phyloP scores from a whole-genome alignment of 164 flowering plant genomes.

The Kingdonia uniflora region DNA sequence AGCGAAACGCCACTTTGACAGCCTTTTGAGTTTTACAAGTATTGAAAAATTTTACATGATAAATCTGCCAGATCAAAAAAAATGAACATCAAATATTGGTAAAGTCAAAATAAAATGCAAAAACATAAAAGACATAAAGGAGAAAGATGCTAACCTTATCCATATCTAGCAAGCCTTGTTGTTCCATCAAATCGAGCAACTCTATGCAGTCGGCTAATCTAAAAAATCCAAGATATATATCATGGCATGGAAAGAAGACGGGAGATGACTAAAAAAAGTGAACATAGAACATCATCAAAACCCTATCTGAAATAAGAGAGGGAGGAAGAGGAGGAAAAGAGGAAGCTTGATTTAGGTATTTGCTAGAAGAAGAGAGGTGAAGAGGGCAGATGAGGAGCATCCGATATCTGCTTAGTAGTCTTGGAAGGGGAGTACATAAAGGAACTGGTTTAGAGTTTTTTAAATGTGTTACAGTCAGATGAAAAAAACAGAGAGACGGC shows the following conservation, averaged over 20 bases:
- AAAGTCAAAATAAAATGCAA: background rate
- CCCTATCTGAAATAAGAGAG: too few species aligned
- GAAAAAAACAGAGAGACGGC: too few species aligned
- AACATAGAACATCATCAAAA: too few species aligned
- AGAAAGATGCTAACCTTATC: constrained; percentile 39
- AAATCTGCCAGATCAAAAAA: constrained; percentile 39
- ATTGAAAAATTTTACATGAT: constrained; percentile 61
- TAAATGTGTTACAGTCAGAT: too few species aligned
- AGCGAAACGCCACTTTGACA: constrained; percentile 74
- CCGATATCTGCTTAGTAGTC: too few species aligned
- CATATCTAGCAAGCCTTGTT: constrained; percentile 61
- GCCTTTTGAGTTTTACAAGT: constrained; percentile 64
- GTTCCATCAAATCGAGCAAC: constrained; percentile 71
- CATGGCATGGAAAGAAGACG: background rate
- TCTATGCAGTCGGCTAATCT: constrained; percentile 67
- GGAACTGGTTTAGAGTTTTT: too few species aligned
- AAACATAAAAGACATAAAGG: background rate
- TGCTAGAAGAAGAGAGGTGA: too few species aligned
- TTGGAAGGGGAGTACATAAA: too few species aligned
- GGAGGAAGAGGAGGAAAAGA: too few species aligned
- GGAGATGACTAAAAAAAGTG: too few species aligned
- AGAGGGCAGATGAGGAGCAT: too few species aligned
- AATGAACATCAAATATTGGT: constrained; percentile 4
- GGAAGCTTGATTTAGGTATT: too few species aligned
- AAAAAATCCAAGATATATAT: constrained; percentile 8